A percentile compares a stretch with the other conserved stretches of the same genome.
Conservation (phyloP, 2,329 filamentous ascomycete species). For the Hyphodiscus sp. region DNA sequence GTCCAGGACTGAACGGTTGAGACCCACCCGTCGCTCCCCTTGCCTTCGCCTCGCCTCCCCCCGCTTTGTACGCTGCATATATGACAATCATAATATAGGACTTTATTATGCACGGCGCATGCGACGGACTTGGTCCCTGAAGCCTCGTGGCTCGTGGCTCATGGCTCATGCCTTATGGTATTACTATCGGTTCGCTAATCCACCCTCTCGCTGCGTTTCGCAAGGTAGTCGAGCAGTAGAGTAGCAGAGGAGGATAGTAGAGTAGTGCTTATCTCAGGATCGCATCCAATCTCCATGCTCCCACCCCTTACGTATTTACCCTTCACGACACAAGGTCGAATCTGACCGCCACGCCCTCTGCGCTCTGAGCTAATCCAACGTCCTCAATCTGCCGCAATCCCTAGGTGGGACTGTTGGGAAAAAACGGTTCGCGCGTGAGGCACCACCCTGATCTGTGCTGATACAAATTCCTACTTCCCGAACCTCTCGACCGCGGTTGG, state of each 20-base stretch:
- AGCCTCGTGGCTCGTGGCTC: constrained; percentile 18
- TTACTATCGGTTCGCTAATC: constrained; percentile 6
- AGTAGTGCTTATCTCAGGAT: constrained; percentile 3
- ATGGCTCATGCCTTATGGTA: constrained; percentile 10
- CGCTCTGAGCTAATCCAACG: background rate
- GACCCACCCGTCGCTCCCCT: constrained; percentile 7
- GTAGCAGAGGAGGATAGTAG: too few relatives aligned
- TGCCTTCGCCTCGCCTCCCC: constrained; percentile 12
- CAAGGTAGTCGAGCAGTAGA: too few relatives aligned
- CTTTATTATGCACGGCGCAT: constrained; percentile 14
- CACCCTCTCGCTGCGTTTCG: background rate
- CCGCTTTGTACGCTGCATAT: constrained; percentile 12
- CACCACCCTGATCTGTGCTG: background rate
- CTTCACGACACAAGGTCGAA: background rate
- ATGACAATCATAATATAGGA: constrained; percentile 23
- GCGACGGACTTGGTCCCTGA: constrained; percentile 1
- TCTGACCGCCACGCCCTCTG: too few relatives aligned
- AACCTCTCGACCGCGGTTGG: background rate
- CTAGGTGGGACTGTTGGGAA: background rate
- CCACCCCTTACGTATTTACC: background rate
- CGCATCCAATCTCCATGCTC: constrained; percentile 15
- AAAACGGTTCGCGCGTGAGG: background rate
- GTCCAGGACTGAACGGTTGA: too few relatives aligned
- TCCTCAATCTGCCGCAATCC: background rate
- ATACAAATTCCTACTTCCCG: background rate